Conservation (phyloP, 78 protist genomes). For the Dictyostelium discoideum region dicty_2.7 NC_007090.3:2534501-2535000, state of each 20-base stretch:
- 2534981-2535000: background rate
- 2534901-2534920: background rate
- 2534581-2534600: conserved; percentile 37
- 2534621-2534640: background rate
- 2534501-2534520: background rate
- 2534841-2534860: background rate
- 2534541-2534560: conserved; percentile 23
- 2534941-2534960: background rate
- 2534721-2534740: conserved; percentile 4
- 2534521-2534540: background rate
- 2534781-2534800: background rate
- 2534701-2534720: background rate
- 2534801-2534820: background rate
- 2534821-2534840: background rate
- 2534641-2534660: background rate
- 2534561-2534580: conserved; percentile 33
- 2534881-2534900: background rate
- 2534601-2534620: background rate
- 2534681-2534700: background rate
- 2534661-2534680: background rate
- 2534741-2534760: conserved; percentile 26
- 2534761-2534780: background rate
- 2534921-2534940: background rate
- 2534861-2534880: background rate
- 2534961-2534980: background rate